Conservation (phyloP, 805 yeast species). For the Jamesozyma gamospora region DNA sequence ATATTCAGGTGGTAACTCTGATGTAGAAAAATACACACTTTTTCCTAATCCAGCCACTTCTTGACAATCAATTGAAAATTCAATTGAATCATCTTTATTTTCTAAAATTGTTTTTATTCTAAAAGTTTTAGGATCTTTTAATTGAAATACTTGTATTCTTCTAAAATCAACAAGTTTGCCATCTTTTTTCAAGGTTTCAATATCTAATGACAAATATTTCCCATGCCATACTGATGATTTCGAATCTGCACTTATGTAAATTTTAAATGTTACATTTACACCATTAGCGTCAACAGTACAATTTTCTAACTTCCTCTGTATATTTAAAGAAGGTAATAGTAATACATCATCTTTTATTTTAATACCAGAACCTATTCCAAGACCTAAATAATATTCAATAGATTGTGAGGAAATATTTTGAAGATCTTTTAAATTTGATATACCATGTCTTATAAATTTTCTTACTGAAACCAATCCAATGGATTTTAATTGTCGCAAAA, state of each 20-base stretch:
- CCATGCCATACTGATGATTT: slow-evolving; percentile 28
- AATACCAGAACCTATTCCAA: slow-evolving; percentile 34
- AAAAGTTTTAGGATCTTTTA: slow-evolving; percentile 21
- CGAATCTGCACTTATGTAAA: slow-evolving; percentile 16
- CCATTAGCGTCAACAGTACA: slow-evolving; percentile 3
- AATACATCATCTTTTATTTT: slow-evolving; percentile 30
- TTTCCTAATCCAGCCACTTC: slow-evolving; percentile 29
- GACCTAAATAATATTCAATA: slow-evolving; percentile 34
- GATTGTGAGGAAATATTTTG: slow-evolving; percentile 22
- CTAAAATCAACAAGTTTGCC: slow-evolving; percentile 39
- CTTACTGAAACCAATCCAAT: slow-evolving; percentile 35
- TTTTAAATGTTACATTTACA: slow-evolving; percentile 12
- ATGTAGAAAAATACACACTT: slow-evolving; percentile 4
- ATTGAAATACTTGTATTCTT: slow-evolving; percentile 27
- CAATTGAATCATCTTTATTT: slow-evolving; percentile 17
- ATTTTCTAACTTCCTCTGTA: slow-evolving; percentile 16
- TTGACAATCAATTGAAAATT: slow-evolving; percentile 30
- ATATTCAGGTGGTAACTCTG: slow-evolving; percentile 4
- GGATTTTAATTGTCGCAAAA: slow-evolving; percentile 39
- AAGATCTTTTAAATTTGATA: slow-evolving; percentile 29
- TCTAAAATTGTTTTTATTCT: slow-evolving; percentile 17
- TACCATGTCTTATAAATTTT: slow-evolving; percentile 30
- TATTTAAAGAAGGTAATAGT: slow-evolving; percentile 30
- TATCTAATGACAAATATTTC: slow-evolving; percentile 24
- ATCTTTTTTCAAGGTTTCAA: slow-evolving; percentile 22